Percentiles rank a stretch among this genome's conserved stretches.
Evolutionary conservation across 768 basidiomycete genomes (phyloP).

Genomic region (Vishniacozyma victoriae): DNA sequence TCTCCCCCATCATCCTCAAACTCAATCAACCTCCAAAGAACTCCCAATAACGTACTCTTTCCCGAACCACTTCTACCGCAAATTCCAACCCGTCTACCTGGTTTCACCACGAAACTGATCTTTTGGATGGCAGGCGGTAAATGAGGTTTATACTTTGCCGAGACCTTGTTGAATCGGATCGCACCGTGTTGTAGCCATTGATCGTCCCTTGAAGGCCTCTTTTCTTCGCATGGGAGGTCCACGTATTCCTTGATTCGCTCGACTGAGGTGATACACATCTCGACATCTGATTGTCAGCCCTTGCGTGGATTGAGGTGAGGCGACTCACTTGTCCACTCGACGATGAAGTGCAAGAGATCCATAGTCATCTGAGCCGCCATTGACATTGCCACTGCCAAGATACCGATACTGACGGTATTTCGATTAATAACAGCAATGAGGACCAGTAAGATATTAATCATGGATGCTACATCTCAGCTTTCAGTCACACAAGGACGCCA

Average conservation of each 20-base stretch:
- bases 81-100: constrained; percentile 25
- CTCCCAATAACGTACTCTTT: constrained; percentile 23
- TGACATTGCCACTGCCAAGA: constrained; percentile 16
- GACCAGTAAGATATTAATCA: constrained; percentile 16
- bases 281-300: constrained; percentile 7
- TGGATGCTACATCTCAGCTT: neutral
- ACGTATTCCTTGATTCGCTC: constrained; percentile 28
- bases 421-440: constrained; percentile 11
- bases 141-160: constrained; percentile 12
- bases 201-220: neutral
- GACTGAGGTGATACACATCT: constrained; percentile 22
- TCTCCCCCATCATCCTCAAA: constrained; percentile 3
- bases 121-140: constrained; percentile 13
- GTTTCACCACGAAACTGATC: constrained; percentile 9
- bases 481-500: neutral
- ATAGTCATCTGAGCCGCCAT: constrained; percentile 2
- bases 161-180: constrained; percentile 9
- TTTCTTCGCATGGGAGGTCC: constrained; percentile 16
- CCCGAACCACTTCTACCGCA: constrained; percentile 28
- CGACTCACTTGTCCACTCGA: constrained; percentile 14
- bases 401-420: constrained; percentile 5
- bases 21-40: constrained; percentile 24
- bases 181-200: constrained; percentile 14
- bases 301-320: neutral
- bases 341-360: neutral